Conservation (phyloP, 202 grass and related monocot species). For the Setaria viridis region DNA sequence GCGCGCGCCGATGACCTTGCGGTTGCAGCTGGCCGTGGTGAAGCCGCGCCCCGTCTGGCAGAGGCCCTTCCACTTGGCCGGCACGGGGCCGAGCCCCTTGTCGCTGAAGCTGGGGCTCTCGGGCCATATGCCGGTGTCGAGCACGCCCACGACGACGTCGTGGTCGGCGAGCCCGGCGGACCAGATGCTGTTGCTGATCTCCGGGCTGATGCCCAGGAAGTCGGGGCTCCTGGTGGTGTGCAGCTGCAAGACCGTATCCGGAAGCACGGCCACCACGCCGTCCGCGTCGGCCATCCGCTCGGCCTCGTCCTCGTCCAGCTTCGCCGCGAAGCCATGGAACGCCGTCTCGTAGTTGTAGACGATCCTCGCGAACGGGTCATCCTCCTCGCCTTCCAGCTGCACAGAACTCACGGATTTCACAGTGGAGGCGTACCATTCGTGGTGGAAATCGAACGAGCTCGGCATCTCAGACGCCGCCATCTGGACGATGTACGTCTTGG, state of each 20-base stretch:
- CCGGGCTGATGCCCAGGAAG: slow-evolving; percentile 85
- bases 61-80: slow-evolving; percentile 74
- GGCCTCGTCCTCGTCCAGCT: slow-evolving; percentile 68
- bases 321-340: slow-evolving; percentile 85
- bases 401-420: slow-evolving; percentile 52
- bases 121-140: slow-evolving; percentile 89
- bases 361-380: slow-evolving; percentile 52
- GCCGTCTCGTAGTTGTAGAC: slow-evolving; percentile 87
- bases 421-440: slow-evolving; percentile 88
- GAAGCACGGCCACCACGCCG: slow-evolving; percentile 75
- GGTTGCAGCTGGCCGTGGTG: slow-evolving; percentile 62
- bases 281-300: slow-evolving; percentile 66
- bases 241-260: slow-evolving; percentile 76
- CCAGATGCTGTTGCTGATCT: slow-evolving; percentile 72
- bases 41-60: slow-evolving; percentile 82
- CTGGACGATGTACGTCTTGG: slow-evolving; percentile 80
- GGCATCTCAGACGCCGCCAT: slow-evolving; percentile 85
- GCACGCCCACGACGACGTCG: slow-evolving; percentile 79
- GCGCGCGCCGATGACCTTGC: slow-evolving; percentile 87
- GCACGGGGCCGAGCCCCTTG: slow-evolving; percentile 69
- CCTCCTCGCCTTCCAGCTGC: slow-evolving; percentile 42
- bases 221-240: slow-evolving; percentile 94
- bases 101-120: slow-evolving; percentile 83
- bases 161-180: slow-evolving; percentile 67
- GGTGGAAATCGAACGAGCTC: slow-evolving; percentile 56